phyloP scores from a whole-genome alignment of 169 alveolate genomes.

The Plasmodium blacklocki region DNA sequence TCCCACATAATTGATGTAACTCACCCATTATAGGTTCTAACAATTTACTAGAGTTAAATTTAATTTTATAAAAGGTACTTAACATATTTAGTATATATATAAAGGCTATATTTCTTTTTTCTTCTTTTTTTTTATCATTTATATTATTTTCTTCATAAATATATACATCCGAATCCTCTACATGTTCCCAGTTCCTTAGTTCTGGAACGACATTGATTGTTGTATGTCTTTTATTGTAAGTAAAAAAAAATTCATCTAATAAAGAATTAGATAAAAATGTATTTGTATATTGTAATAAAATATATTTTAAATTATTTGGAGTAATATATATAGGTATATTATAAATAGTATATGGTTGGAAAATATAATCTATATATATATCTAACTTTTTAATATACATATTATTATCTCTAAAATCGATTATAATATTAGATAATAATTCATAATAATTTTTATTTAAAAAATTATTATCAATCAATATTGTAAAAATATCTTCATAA shows the following conservation, averaged over 20 bases:
- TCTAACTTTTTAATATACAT: slow-evolving; percentile 49
- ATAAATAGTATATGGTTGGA: slow-evolving; percentile 31
- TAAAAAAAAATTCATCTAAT: slow-evolving; percentile 55
- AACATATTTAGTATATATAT: slow-evolving; percentile 55
- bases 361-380: slow-evolving; percentile 52
- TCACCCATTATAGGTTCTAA: slow-evolving; percentile 12
- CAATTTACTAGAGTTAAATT: slow-evolving; percentile 43
- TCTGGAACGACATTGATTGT: neutral
- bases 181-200: neutral
- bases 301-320: slow-evolving; percentile 31
- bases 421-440: slow-evolving; percentile 34
- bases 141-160: slow-evolving; percentile 30
- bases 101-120: slow-evolving; percentile 1
- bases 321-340: slow-evolving; percentile 31
- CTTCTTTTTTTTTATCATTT: slow-evolving; percentile 5
- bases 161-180: slow-evolving; percentile 15
- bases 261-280: slow-evolving; percentile 55
- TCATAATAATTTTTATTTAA: slow-evolving; percentile 40
- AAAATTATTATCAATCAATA: slow-evolving; percentile 19
- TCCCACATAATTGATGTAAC: slow-evolving; percentile 23
- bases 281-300: slow-evolving; percentile 26
- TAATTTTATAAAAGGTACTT: slow-evolving; percentile 58
- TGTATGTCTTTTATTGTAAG: slow-evolving; percentile 28
- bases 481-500: slow-evolving; percentile 22
- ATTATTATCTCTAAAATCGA: slow-evolving; percentile 49